phyloP scores from a whole-genome alignment of 1,284 basidiomycete genomes.

The Sporisorium sorghi region DNA sequence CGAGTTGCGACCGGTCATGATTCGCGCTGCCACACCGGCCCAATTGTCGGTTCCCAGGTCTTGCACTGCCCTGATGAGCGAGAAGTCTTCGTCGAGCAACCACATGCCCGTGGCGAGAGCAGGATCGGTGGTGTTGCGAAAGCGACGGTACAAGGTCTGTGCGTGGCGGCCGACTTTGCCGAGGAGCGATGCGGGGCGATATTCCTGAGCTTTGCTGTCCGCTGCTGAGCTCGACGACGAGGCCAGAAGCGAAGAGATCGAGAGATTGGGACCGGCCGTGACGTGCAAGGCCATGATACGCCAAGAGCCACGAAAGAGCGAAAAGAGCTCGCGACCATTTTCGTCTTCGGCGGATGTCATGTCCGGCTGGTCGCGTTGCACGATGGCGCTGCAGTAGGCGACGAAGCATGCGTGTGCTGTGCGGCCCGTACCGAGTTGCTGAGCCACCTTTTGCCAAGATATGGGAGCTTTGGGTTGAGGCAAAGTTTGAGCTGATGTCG shows the following conservation, averaged over 20 bases:
- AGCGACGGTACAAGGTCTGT: slow-evolving; percentile 28
- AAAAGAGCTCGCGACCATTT: slow-evolving; percentile 30
- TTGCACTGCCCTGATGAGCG: slow-evolving; percentile 25
- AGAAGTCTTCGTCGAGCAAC: slow-evolving; percentile 30
- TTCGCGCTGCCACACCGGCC: slow-evolving; percentile 23
- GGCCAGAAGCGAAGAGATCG: slow-evolving; percentile 3
- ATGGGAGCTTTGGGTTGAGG: slow-evolving; percentile 9
- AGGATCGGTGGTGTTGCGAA: slow-evolving; percentile 38
- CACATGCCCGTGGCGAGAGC: slow-evolving; percentile 36
- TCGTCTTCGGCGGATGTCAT: slow-evolving; percentile 29
- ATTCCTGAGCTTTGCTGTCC: neutral
- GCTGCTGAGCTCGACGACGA: neutral
- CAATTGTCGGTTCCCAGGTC: slow-evolving; percentile 28
- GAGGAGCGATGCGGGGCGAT: slow-evolving; percentile 12
- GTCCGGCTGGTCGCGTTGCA: slow-evolving; percentile 33
- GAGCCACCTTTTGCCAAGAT: slow-evolving; percentile 32
- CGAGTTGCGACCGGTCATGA: slow-evolving; percentile 32
- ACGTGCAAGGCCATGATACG: slow-evolving; percentile 39
- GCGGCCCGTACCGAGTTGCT: slow-evolving; percentile 20
- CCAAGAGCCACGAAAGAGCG: slow-evolving; percentile 43
- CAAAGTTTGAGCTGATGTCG: neutral
- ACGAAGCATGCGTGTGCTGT: slow-evolving; percentile 41
- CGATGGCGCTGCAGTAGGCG: slow-evolving; percentile 27
- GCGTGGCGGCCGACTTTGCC: slow-evolving; percentile 37
- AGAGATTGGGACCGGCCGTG: slow-evolving; percentile 13